Base-by-base conservation (phyloP, 352 stramenopile genomes). In the Pythium rishiriense region DNA sequence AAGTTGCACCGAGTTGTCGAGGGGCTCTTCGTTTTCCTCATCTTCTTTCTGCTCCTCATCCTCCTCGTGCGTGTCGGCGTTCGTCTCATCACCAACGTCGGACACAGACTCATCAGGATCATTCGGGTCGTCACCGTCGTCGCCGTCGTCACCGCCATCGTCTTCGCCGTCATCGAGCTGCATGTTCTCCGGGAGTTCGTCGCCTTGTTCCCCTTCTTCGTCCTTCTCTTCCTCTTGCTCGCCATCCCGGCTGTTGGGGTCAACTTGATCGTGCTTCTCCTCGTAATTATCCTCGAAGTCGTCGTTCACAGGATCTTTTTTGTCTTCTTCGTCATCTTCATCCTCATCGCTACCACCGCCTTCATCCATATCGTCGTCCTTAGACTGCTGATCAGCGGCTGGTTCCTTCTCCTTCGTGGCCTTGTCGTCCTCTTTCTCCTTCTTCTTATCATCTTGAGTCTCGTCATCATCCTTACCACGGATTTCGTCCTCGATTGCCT, bases 401-500 rank as follows among this genome's bases (percentile, higher is more conserved):
- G 76, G 78, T 45, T 97, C 83, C 66, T 97, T 76, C 66, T 97
- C 91, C 51, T 66, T 63, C 12, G 43, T 10, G 0, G 35, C 41
- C 48, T 68, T 64, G 12, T 97, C 78, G 11, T 95, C 75, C 11
- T 96, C 75, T 54, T 94, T 79, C 35, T 96, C 76, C 21, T 58
- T 97, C 81, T 61, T 90, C 91, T 84, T 91, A 22, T 71, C 45
- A 70, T 70, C 57, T 49, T 47, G 24, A 56, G 51, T 33, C 64
- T 66, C 62, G 41, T 83, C 88, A 25, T 83, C 88, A 31, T 96
- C 87, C 66, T 97, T 96, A 41, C 83, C 85, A 22, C 88, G 87
- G 19, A 97, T 90, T 66, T 97, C 90, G 63, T 97, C 88, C 46
- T 96, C 85, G 2, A 96, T 62, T 14, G 85, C 74, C 53, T 96